A percentile compares a stretch with the other conserved stretches of the same genome.
Evolutionary conservation across 257 asterid genomes (phyloP).

Genomic region (Nicotiana attenuata): DNA sequence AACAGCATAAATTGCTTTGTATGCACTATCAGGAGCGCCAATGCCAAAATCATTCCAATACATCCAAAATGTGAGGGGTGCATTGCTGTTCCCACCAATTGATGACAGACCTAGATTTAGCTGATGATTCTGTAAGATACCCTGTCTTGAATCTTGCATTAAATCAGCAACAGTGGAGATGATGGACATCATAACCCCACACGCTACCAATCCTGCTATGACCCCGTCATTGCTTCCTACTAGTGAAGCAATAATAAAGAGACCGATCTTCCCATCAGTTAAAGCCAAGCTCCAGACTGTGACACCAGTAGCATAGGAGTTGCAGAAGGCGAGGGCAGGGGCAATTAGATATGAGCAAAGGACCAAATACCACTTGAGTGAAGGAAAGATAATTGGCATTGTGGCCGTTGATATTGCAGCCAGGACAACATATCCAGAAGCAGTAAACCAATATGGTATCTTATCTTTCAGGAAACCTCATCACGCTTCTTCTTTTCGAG

Average conservation of each 20-base stretch:
- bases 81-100: slow-evolving; percentile 85
- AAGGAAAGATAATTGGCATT: slow-evolving; percentile 80
- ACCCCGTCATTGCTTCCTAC: slow-evolving; percentile 89
- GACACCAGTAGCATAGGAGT: slow-evolving; percentile 83
- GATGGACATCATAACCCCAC: slow-evolving; percentile 96
- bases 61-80: slow-evolving; percentile 91
- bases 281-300: slow-evolving; percentile 94
- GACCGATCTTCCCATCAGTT: slow-evolving; percentile 88
- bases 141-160: slow-evolving; percentile 92
- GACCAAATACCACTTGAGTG: slow-evolving; percentile 87
- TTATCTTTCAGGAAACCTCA: slow-evolving; percentile 64
- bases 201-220: slow-evolving; percentile 78
- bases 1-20: slow-evolving; percentile 89
- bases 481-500: slow-evolving; percentile 63
- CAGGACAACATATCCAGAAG: slow-evolving; percentile 74
- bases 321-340: slow-evolving; percentile 97
- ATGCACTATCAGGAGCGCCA: slow-evolving; percentile 85
- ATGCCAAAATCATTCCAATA: slow-evolving; percentile 86
- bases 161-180: slow-evolving; percentile 93
- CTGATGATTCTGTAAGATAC: slow-evolving; percentile 77
- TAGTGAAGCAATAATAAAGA: slow-evolving; percentile 74
- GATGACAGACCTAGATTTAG: slow-evolving; percentile 90
- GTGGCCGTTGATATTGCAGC: slow-evolving; percentile 77
- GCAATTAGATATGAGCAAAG: slow-evolving; percentile 83
- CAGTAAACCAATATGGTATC: slow-evolving; percentile 84